Evolutionary conservation across 2,329 filamentous ascomycete species (phyloP), one percentile per base, ranked within the genome.

Genomic region (Pestalotiopsis sp.): DNA sequence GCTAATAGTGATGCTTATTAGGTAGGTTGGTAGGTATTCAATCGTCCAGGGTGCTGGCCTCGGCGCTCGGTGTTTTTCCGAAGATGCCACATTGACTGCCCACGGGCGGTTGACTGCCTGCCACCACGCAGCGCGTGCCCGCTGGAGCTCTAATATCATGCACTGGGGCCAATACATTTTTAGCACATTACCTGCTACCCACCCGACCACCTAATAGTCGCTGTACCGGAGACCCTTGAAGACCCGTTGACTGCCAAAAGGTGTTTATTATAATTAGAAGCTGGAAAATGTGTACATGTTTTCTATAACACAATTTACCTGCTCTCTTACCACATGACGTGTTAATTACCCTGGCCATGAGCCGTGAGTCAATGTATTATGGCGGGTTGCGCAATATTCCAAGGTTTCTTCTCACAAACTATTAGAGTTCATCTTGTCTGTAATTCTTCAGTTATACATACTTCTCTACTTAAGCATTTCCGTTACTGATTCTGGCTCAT

Each of bases 21-120:
- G 45, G 45, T 52, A 52, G 45, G 45, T 52, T 23, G 20, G 62
- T 20, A 45, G 69, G 67, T 62, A 56, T 58, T 70, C 67, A 64
- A 52, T 45, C 2, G 27, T 23, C 41, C 25, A 27, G 11, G 23
- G 27, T 13, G 41, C 59, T 65, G 39, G 56, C 36, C 64, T 72
- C 69, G 73, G 72, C 58, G 62, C 52, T 69, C 41, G 61, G 27
- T 69, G 64, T 74, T 75, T 71, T 73, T 74, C 72, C 72, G 71
- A 73, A 74, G 70, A 70, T 76, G 74, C 74, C 75, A 76, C 70
- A 71, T 73, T 76, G 74, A 73, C 73, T 68, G 69, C 14, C 45
- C 31, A 36, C 17, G 17, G 41, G 41, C 17, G 41, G 41, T 59
- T 13, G 3, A 9, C 25, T 14, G 41, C 13, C 17, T 59, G 56